Evolutionary conservation across 192 early-diverging fungal species (phyloP), one percentile per base, ranked within the genome.

Genomic region (Mortierella hygrophila): DNA sequence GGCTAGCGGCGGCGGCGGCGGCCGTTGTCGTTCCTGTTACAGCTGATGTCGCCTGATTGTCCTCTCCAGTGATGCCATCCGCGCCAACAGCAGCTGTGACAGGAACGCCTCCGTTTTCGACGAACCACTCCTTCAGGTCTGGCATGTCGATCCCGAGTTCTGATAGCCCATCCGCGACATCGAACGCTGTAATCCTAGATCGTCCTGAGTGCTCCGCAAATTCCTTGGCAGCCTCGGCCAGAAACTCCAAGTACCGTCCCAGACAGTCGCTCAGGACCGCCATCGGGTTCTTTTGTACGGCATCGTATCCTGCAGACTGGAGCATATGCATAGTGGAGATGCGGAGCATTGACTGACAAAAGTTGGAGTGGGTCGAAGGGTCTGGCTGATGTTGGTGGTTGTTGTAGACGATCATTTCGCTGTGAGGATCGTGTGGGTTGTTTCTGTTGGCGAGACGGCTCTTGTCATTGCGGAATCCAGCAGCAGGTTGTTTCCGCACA

Each of bases 221-320:
- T 37, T 89, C 88, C 72, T 82, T 85, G 13, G 82, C 80, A 15
- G 91, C 85, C 38, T 90, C 85, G 0, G 89, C 92, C 26, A 93
- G 70, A 41, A 89, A 77, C 16, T 80, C 54, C 37, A 93, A 75
- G 69, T 93, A 93, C 13, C 87, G 88, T 23, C 83, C 89, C 52
- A 92, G 88, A 21, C 91, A 90, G 82, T 93, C 92, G 6, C 86
- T 88, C 20, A 93, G 72, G 18, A 91, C 88, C 42, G 91, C 72
- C 44, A 89, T 81, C 23, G 90, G 68, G 41, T 82, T 80, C 26
- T 76, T 57, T 52, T 91, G 86, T 4, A 86, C 89, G 21, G 90
- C 83, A 79, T 93, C 92, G 35, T 91, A 93, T 1, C 92, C 92
- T 46, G 91, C 89, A 42, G 91, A 76, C 65, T 93, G 90, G 4